Base-by-base conservation (phyloP, 1,284 basidiomycete genomes). In the Veloporphyrellus conicus region DNA sequence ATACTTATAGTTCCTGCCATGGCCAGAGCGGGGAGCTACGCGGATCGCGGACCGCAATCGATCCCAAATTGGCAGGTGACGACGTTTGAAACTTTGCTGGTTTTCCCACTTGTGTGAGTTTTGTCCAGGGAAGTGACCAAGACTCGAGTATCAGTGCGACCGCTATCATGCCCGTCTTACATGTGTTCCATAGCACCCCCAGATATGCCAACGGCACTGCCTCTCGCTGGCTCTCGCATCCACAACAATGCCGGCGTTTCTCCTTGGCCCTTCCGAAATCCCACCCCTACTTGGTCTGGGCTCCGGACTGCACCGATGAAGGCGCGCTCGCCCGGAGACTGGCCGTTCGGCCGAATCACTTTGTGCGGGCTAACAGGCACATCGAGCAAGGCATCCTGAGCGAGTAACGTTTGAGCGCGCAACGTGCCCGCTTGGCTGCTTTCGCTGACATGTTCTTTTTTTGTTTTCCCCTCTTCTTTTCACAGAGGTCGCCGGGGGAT, bases 231-330 rank as follows among this genome's bases (percentile, higher is more conserved):
- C 25, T 37, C n/a, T 2, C 19, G 12, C 31, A 15, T 9, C 12
- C 9, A 12, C 49, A 40, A 10, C 48, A 34, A n/a, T 25, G 48
- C 28, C 60, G 57, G 35, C 12, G n/a, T 41, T 60, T 63, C 38
- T 48, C 16, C n/a, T 36, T 31, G 32, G 50, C 41, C 28, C 3
- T 32, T 22, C 43, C 48, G 15, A 59, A 43, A 35, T 41, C 31
- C 15, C 70, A 69, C 11, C 59, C 60, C 10, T 80, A 76, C 58
- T 55, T 79, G 47, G 73, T 81, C 23, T 80, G 75, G 58, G 76
- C 77, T 3, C 78, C 77, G 4, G 79, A 81, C 52, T 72, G 67
- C 52, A 72, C 70, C 10, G 74, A 77, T 39, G 70, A 71, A 48
- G 78, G 70, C 6, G 71, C 75, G 6, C 71, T 76, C 34, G 67